These are phyloP conservation scores for Chiua virens DNA, from an alignment of 768 basidiomycete species.

Conservation along the genomic window DNA sequence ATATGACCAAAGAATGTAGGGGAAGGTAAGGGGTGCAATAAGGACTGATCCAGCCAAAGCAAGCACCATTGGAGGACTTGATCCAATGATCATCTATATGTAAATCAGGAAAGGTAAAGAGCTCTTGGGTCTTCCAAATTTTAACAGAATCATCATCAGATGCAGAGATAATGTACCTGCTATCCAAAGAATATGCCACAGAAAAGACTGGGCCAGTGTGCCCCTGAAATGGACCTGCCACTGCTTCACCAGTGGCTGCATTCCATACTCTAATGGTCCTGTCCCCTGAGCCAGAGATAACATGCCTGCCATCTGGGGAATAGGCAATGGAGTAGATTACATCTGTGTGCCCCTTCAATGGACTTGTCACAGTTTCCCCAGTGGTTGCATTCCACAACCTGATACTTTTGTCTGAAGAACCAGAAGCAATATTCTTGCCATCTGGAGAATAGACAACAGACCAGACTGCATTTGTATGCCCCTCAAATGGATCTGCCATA, in stretches of 20 bases:
- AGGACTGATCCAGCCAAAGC: too few relatives aligned
- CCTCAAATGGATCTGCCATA: too few relatives aligned
- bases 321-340: too few relatives aligned
- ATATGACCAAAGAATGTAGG: too few relatives aligned
- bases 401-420: background rate
- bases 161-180: background rate
- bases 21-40: too few relatives aligned
- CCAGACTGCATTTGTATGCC: too few relatives aligned
- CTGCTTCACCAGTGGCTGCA: background rate
- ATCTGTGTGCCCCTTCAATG: too few relatives aligned
- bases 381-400: background rate
- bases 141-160: background rate
- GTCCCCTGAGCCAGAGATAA: background rate
- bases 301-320: background rate
- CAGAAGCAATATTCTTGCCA: background rate
- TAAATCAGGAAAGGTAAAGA: background rate
- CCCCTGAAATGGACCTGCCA: background rate
- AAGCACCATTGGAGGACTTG: background rate
- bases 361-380: background rate
- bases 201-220: background rate
- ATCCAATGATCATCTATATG: background rate
- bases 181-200: background rate
- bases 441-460: too few relatives aligned
- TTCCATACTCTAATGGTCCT: background rate
- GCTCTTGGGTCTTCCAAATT: background rate